Base-by-base conservation (phyloP, 2,329 filamentous ascomycete species). In the Xylaria sp. region DNA sequence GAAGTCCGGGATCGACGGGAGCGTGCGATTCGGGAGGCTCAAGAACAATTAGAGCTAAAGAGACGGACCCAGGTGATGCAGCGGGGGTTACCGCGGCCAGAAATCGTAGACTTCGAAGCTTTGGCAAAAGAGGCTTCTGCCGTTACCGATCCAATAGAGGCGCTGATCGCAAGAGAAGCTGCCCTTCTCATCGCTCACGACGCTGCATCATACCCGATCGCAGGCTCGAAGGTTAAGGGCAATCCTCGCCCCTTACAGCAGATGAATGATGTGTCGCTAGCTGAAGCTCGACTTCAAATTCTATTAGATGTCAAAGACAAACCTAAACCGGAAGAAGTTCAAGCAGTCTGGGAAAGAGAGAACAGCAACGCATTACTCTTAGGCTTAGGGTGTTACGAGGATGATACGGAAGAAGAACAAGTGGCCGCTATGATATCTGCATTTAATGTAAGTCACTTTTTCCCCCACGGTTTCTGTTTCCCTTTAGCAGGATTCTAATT, bases 21-120 rank as follows among this genome's bases (percentile, higher is more conserved):
- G 74, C 85, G 86, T 47, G 87, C 91, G 66, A 86, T 90, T 52
- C 85, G 85, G 40, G 89, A 94, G 71, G 91, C 89, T 72, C 87
- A 78, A 57, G 87, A 94, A 72, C 91, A 89, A 73, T 84, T 89
- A 12, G 94, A 98, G 70, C 91, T 92, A 72, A 89, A 87, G 75
- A 85, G 94, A 53, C 89, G 95, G 71, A 96, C 92, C 1, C 93
- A 96, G 73, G 94, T 96, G n/a, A 88, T 97, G 77, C 94, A 98
- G 78, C 88, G 85, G 69, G 87, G 86, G 3, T 81, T 99, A 12
- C 95, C 95, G 7, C 86, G 94, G 46, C 93, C 95, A 1, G 83
- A 84, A 1, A 78, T 84, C 2, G 82, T 98, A 14, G 89, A 98
- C 74, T 77, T 95, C 21, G 81, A 88, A 53, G 82, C 83, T 0